Percentiles rank a stretch among this genome's conserved stretches.
These are phyloP conservation scores for Stereocaulon alpinum DNA, from an alignment of 495 filamentous ascomycete genomes.

Conservation along the genomic window DNA sequence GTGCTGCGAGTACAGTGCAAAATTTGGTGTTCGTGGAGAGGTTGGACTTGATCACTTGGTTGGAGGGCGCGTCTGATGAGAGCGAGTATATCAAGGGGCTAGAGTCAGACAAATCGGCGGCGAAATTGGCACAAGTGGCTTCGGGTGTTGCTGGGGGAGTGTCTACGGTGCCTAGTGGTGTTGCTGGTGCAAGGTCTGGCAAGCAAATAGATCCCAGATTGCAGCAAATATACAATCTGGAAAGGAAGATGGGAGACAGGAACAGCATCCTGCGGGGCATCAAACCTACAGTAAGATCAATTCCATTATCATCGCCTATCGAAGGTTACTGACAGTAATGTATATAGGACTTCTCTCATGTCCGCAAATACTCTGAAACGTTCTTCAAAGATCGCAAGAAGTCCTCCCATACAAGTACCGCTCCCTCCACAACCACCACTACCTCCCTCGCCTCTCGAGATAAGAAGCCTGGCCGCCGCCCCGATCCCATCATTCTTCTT, in stretches of 20 bases:
- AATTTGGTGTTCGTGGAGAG: constrained; percentile 84
- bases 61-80: constrained; percentile 80
- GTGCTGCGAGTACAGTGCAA: constrained; percentile 50
- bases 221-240: constrained; percentile 78
- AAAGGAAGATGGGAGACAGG: constrained; percentile 83
- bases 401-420: constrained; percentile 29
- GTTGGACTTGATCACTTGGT: constrained; percentile 80
- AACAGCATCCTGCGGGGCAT: constrained; percentile 81
- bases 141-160: constrained; percentile 36
- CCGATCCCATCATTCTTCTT: constrained; percentile 94
- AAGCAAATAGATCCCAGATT: constrained; percentile 70
- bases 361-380: constrained; percentile 71
- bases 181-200: constrained; percentile 42
- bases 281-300: constrained; percentile 67
- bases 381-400: constrained; percentile 51
- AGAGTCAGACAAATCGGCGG: constrained; percentile 46
- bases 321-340: constrained; percentile 17
- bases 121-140: constrained; percentile 29
- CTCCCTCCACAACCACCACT: constrained; percentile 32
- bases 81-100: constrained; percentile 85
- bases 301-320: not conserved
- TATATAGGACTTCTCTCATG: constrained; percentile 81
- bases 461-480: constrained; percentile 49
- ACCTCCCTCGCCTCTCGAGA: constrained; percentile 30
- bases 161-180: constrained; percentile 32